Percentiles rank a stretch among this genome's conserved stretches.
Evolutionary conservation across 192 early-diverging fungal genomes (phyloP).

Genomic region (Linnemannia schmuckeri): DNA sequence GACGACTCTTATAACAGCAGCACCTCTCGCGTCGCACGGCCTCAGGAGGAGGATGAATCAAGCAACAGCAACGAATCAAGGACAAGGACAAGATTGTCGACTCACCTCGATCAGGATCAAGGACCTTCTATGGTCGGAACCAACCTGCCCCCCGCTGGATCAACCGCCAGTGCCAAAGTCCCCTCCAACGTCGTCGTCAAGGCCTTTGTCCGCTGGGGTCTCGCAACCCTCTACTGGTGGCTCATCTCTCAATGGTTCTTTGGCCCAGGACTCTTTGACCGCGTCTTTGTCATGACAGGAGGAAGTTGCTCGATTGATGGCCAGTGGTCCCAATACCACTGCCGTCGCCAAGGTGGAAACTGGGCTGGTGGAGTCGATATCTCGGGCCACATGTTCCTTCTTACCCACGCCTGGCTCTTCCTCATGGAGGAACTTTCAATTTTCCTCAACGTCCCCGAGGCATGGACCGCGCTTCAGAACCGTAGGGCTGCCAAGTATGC

Average conservation of each 20-base stretch:
- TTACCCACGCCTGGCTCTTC: conserved; percentile 82
- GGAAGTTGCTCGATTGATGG: conserved; percentile 66
- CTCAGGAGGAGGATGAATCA: not conserved
- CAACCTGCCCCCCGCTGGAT: conserved; percentile 13
- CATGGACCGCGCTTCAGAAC: conserved; percentile 16
- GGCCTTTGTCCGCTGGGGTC: conserved; percentile 62
- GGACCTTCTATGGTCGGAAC: conserved; percentile 16
- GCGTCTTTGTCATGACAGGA: conserved; percentile 79
- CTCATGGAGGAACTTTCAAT: conserved; percentile 75
- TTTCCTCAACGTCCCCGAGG: conserved; percentile 43
- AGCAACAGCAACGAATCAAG: not conserved
- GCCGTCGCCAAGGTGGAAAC: conserved; percentile 67
- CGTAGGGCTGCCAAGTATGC: conserved; percentile 33
- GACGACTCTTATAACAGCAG: not conserved
- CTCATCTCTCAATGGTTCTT: conserved; percentile 88
- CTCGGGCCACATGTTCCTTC: conserved; percentile 89
- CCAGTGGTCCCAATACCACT: conserved; percentile 36
- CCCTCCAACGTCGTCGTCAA: conserved; percentile 23
- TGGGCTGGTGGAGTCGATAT: conserved; percentile 90
- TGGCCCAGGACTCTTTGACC: conserved; percentile 85
- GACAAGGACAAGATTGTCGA: conserved; percentile 1
- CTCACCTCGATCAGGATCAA: not conserved
- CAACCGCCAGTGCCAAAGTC: conserved; percentile 3
- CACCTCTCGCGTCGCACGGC: not conserved
- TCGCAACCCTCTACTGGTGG: conserved; percentile 88